These are phyloP conservation scores for Neofusicoccum ribis DNA, from an alignment of 2,329 filamentous ascomycete genomes.

Conservation along the genomic window DNA sequence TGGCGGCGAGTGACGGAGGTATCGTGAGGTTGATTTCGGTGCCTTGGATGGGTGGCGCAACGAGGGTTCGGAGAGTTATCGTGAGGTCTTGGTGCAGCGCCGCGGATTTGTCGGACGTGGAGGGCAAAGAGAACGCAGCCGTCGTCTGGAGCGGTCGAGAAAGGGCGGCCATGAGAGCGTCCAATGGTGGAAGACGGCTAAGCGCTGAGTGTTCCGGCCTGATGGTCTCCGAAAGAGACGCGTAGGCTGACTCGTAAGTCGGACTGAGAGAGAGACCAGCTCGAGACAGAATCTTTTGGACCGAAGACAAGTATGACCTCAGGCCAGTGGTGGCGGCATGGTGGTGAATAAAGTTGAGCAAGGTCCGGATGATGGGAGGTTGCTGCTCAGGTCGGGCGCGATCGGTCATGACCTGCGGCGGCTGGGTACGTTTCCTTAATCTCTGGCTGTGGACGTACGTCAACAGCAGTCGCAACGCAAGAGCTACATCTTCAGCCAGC, in stretches of 20 bases:
- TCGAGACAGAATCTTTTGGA: slow-evolving; percentile 27
- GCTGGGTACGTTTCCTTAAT: slow-evolving; percentile 66
- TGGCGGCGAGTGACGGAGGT: slow-evolving; percentile 29
- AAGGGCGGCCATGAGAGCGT: slow-evolving; percentile 27
- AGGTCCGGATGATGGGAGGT: slow-evolving; percentile 60
- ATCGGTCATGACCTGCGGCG: slow-evolving; percentile 58
- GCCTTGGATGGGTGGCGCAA: slow-evolving; percentile 36
- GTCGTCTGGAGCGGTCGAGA: slow-evolving; percentile 30
- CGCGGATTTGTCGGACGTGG: slow-evolving; percentile 24
- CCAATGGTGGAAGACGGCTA: background rate
- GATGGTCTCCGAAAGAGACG: background rate
- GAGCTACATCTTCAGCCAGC: slow-evolving; percentile 65
- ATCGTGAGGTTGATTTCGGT: slow-evolving; percentile 36
- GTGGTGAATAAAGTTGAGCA: slow-evolving; percentile 58
- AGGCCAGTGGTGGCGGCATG: slow-evolving; percentile 37
- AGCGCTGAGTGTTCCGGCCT: slow-evolving; percentile 28
- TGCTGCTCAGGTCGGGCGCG: slow-evolving; percentile 52
- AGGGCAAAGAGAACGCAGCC: slow-evolving; percentile 32
- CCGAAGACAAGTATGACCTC: slow-evolving; percentile 33
- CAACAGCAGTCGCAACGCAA: slow-evolving; percentile 74
- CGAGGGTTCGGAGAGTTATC: slow-evolving; percentile 33
- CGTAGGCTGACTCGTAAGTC: slow-evolving; percentile 23
- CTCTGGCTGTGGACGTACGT: slow-evolving; percentile 77
- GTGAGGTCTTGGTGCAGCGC: slow-evolving; percentile 27
- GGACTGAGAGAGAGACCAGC: slow-evolving; percentile 34